Base-by-base conservation (phyloP, 2,329 filamentous ascomycete genomes). In the Lecanosticta acicola region DNA sequence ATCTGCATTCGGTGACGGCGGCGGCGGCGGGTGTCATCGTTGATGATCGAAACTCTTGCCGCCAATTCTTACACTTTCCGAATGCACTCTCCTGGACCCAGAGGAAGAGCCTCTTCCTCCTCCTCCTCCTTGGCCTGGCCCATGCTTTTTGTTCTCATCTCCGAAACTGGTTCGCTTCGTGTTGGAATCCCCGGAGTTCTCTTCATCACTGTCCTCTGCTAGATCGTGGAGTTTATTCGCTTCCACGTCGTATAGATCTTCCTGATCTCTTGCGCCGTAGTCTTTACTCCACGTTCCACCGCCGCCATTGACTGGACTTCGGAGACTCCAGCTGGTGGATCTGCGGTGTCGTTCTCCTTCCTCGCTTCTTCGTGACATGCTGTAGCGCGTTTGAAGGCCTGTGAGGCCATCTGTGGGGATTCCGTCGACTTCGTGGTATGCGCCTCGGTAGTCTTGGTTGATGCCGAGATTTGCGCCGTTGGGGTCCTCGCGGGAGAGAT, bases 371-470 rank as follows among this genome's bases (percentile, higher is more conserved):
- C 91, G 78, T 4, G 85, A 77, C 88, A 98, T 96, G 63, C 87
- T 94, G 54, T 89, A 80, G 49, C 94, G 82, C 14, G 93, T 97
- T 61, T 93, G 87, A 56, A 94, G 79, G 54, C 86, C 87, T 20
- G 89, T 88, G 45, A 98, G 80, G 65, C 86, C 87, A 65, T 98
- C 93, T 11, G 90, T 96, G 10, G 91, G 93, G 3, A 90, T 85
- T 39, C 84, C 85, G 63, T 94, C 87, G 41, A 82, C 78, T 48
- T 81, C 62, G 53, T 59, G 58, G 46, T 65, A 64, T 42, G 50
- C 46, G 13, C 61, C 61, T n/a, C 59, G 56, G 29, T 63, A 62
- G 37, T 65, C 48, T 39, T 43, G 79, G 19, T 51, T 52, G 43
- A 79, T 77, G 29, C 85, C 72, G 54, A 84, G 66, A 48, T 77